Conservation (phyloP, 208 protist genomes). For the Trypanosoma congolense region DNA sequence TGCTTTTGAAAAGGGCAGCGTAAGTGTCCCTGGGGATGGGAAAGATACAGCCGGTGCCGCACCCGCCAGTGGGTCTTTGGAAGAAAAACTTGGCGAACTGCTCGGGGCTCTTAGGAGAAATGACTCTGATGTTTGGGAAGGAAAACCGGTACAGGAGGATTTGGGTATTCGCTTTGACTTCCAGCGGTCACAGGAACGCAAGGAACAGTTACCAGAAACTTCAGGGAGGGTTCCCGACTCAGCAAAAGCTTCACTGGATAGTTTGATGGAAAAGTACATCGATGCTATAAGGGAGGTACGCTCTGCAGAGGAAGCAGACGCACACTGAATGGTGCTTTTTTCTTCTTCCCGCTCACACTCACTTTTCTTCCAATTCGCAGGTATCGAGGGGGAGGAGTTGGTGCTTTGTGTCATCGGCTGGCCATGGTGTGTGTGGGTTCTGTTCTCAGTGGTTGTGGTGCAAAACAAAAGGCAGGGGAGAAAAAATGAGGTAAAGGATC, state of each 20-base stretch:
- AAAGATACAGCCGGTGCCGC: background rate
- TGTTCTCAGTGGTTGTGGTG: too few relatives aligned
- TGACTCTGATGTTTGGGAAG: constrained; percentile 16
- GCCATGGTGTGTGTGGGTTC: too few relatives aligned
- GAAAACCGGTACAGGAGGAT: constrained; percentile 16
- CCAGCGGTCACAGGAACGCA: background rate
- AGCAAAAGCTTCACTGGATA: constrained; percentile 3
- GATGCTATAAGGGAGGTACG: constrained; percentile 6
- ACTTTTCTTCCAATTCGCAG: too few relatives aligned
- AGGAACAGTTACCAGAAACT: background rate
- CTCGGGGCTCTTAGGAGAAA: constrained; percentile 15
- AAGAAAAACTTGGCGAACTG: constrained; percentile 20
- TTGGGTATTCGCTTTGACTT: constrained; percentile 14
- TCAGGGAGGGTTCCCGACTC: background rate
- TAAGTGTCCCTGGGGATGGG: background rate
- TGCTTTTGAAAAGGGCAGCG: constrained; percentile 1
- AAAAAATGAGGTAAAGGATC: too few relatives aligned
- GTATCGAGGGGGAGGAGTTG: too few relatives aligned
- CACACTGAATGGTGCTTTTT: background rate
- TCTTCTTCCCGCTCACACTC: background rate
- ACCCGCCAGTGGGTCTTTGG: constrained; percentile 3
- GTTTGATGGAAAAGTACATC: constrained; percentile 20
- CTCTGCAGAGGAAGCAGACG: background rate
- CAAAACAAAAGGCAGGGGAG: too few relatives aligned
- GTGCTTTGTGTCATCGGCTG: too few relatives aligned